Evolutionary conservation across 106 monocot genomes (phyloP).

Genomic region (Platanthera zijinensis): DNA sequence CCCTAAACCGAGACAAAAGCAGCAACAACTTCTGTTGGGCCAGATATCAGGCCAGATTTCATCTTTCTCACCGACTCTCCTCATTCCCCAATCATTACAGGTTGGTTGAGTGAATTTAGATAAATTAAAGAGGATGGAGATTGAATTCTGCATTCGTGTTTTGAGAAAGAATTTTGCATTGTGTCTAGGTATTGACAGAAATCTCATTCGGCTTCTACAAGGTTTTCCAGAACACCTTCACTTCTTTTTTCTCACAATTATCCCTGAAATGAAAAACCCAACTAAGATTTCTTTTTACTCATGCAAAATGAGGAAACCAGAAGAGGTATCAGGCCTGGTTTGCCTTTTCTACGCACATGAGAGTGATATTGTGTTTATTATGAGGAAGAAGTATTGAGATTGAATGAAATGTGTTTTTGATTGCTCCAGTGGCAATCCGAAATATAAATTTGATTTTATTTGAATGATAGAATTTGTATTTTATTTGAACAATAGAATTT

Average conservation of each 20-base stretch:
- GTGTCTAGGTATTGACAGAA: conserved; percentile 60
- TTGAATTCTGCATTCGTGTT: conserved; percentile 48
- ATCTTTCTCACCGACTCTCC: too few relatives aligned
- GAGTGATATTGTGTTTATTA: too few relatives aligned
- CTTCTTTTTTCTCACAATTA: conserved; percentile 46
- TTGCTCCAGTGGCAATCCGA: too few relatives aligned
- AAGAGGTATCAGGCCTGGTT: conserved; percentile 85
- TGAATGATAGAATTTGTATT: too few relatives aligned
- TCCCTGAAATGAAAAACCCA: conserved; percentile 59
- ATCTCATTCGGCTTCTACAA: conserved; percentile 64
- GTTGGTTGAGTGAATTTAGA: conserved; percentile 22
- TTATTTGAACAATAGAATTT: too few relatives aligned
- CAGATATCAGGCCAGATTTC: too few relatives aligned
- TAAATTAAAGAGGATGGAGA: conserved; percentile 43
- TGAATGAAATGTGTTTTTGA: too few relatives aligned
- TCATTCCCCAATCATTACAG: conserved; percentile 53
- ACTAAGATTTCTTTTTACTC: conserved; percentile 64
- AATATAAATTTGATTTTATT: too few relatives aligned
- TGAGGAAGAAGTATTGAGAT: too few relatives aligned
- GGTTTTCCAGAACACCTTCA: conserved; percentile 50
- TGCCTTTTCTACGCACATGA: conserved; percentile 42
- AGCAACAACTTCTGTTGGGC: too few relatives aligned
- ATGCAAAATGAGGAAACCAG: conserved; percentile 68
- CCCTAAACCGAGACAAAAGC: too few relatives aligned
- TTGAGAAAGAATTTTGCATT: conserved; percentile 48